phyloP scores from a whole-genome alignment of 2,329 filamentous ascomycete species.

The Elsinoe australis region DNA sequence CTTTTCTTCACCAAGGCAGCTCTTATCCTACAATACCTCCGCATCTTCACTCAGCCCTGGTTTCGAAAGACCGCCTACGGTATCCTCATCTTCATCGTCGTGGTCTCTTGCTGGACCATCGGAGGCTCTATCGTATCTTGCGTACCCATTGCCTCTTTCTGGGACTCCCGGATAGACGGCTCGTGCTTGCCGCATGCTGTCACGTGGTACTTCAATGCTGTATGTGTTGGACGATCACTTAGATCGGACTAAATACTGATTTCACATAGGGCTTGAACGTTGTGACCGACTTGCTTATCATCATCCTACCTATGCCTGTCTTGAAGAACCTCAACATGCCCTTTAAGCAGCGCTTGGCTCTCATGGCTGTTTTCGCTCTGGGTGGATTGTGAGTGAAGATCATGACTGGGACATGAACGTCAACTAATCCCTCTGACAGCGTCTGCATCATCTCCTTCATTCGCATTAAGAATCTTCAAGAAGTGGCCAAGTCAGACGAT shows the following conservation, averaged over 20 bases:
- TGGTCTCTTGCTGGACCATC: slow-evolving; percentile 17
- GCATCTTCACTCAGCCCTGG: slow-evolving; percentile 29
- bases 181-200: slow-evolving; percentile 16
- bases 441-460: slow-evolving; percentile 21
- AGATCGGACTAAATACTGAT: background rate
- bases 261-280: slow-evolving; percentile 17
- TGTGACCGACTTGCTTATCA: slow-evolving; percentile 19
- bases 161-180: slow-evolving; percentile 12
- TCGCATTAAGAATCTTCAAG: slow-evolving; percentile 19
- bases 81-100: slow-evolving; percentile 25
- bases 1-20: slow-evolving; percentile 31
- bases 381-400: slow-evolving; percentile 20
- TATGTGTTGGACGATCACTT: background rate
- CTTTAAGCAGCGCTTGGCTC: slow-evolving; percentile 17
- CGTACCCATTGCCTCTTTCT: slow-evolving; percentile 16
- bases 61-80: slow-evolving; percentile 27
- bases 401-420: background rate
- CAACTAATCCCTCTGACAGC: slow-evolving; percentile 8
- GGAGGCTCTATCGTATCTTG: slow-evolving; percentile 19
- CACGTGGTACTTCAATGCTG: slow-evolving; percentile 18
- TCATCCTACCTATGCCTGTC: slow-evolving; percentile 19
- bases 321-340: slow-evolving; percentile 18
- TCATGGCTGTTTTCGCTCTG: slow-evolving; percentile 20
- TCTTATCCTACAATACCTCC: slow-evolving; percentile 30
- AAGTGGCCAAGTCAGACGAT: slow-evolving; percentile 17